phyloP scores from a whole-genome alignment of 257 asterid species.

The Solanum tarapatanum region DNA sequence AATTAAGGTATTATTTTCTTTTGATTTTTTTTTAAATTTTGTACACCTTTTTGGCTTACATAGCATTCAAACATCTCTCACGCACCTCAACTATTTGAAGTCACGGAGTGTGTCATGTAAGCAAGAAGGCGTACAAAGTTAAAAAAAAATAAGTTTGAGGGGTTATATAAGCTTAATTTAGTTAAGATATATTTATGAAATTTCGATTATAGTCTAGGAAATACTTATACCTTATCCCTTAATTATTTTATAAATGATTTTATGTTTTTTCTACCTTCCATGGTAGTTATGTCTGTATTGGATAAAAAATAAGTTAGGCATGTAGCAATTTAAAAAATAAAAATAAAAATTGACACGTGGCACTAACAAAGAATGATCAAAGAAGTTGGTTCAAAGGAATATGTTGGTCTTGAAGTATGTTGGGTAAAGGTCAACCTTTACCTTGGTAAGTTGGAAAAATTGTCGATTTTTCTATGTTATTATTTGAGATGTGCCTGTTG shows the following conservation, averaged over 20 bases:
- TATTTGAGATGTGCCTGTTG: neutral
- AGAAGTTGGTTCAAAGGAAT: neutral
- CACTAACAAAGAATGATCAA: neutral
- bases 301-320: neutral
- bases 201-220: accelerated
- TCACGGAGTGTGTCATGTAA: accelerated
- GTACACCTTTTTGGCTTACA: no score
- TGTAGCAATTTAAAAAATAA: neutral
- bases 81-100: neutral
- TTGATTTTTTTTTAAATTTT: accelerated
- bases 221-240: no score
- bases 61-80: neutral
- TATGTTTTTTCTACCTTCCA: neutral
- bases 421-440: neutral
- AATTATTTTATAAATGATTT: neutral
- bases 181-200: no score
- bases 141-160: accelerated
- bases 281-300: neutral
- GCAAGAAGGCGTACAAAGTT: no score
- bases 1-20: no score
- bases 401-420: neutral
- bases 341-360: neutral
- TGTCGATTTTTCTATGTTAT: neutral
- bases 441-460: neutral
- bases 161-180: no score